Percentiles rank a stretch among this genome's conserved stretches.
Evolutionary conservation across 1,284 basidiomycete genomes (phyloP).

Genomic region (Anthracocystis walkeri): DNA sequence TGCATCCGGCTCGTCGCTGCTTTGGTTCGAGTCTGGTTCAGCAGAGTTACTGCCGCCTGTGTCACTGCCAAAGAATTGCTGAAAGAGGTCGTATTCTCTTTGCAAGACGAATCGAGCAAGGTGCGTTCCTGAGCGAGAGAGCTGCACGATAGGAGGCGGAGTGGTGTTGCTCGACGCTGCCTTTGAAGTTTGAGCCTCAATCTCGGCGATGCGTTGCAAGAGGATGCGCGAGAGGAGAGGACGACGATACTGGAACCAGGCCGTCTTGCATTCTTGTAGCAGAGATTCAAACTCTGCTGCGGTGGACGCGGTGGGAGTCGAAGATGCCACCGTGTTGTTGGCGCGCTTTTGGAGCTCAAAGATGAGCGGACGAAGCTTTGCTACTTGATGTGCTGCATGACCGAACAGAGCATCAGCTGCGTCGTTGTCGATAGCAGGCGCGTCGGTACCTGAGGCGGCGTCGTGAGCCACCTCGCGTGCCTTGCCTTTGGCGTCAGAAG

Average conservation of each 20-base stretch:
- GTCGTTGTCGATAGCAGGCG: not conserved
- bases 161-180: not conserved
- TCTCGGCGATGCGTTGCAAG: constrained; percentile 27
- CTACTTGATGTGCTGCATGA: constrained; percentile 19
- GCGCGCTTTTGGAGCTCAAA: constrained; percentile 46
- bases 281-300: constrained; percentile 53
- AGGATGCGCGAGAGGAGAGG: constrained; percentile 41
- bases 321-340: constrained; percentile 3
- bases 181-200: constrained; percentile 19
- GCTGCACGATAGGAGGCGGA: constrained; percentile 6
- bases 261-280: constrained; percentile 49
- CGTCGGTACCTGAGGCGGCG: not conserved
- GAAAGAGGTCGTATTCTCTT: constrained; percentile 28
- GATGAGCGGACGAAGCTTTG: constrained; percentile 48
- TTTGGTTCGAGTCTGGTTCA: not conserved
- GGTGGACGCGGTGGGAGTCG: constrained; percentile 21
- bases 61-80: constrained; percentile 27
- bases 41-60: not conserved
- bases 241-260: constrained; percentile 53
- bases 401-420: constrained; percentile 15
- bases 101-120: constrained; percentile 21
- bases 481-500: constrained; percentile 25
- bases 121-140: constrained; percentile 9
- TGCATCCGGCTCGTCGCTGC: constrained; percentile 15
- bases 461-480: constrained; percentile 18